phyloP scores from a whole-genome alignment of 2,329 filamentous ascomycete species.

The Phaeophleospora eucalypticola region DNA sequence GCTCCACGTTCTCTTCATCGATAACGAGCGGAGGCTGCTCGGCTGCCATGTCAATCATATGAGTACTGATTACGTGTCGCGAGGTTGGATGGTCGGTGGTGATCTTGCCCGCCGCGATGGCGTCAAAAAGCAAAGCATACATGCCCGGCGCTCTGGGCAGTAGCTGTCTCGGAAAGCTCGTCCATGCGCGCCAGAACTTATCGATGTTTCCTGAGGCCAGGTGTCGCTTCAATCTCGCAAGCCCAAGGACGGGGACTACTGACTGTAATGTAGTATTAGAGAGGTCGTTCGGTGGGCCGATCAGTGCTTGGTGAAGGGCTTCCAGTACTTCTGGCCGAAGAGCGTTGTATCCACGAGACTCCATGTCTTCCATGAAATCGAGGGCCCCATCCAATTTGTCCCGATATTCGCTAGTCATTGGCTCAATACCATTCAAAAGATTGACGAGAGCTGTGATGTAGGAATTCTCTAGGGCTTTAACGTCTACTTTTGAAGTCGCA shows the following conservation, averaged over 20 bases:
- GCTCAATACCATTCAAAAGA: neutral
- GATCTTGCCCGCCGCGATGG: neutral
- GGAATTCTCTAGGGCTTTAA: slow-evolving; percentile 1
- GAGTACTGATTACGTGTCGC: too few species aligned
- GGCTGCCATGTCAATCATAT: slow-evolving; percentile 3
- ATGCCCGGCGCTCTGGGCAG: neutral
- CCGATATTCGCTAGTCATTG: too few species aligned
- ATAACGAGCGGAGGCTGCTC: slow-evolving; percentile 1
- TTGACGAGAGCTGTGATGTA: slow-evolving; percentile 1
- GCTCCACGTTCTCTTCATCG: slow-evolving; percentile 2
- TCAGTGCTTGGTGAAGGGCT: neutral
- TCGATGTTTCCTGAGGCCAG: neutral
- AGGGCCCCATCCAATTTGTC: neutral
- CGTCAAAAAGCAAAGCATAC: slow-evolving; percentile 3
- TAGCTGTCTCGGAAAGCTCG: slow-evolving; percentile 2
- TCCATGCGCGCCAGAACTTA: slow-evolving; percentile 6
- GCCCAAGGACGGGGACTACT: neutral
- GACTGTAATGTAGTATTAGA: slow-evolving; percentile 1
- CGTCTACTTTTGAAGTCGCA: too few species aligned
- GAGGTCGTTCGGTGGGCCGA: neutral
- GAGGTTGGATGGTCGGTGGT: too few species aligned
- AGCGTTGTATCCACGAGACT: slow-evolving; percentile 3
- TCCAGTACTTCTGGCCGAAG: slow-evolving; percentile 2
- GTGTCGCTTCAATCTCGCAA: slow-evolving; percentile 2
- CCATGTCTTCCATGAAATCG: slow-evolving; percentile 8